Base-by-base conservation (phyloP, 495 filamentous ascomycete genomes). In the Sordaria brevicollis region DNA sequence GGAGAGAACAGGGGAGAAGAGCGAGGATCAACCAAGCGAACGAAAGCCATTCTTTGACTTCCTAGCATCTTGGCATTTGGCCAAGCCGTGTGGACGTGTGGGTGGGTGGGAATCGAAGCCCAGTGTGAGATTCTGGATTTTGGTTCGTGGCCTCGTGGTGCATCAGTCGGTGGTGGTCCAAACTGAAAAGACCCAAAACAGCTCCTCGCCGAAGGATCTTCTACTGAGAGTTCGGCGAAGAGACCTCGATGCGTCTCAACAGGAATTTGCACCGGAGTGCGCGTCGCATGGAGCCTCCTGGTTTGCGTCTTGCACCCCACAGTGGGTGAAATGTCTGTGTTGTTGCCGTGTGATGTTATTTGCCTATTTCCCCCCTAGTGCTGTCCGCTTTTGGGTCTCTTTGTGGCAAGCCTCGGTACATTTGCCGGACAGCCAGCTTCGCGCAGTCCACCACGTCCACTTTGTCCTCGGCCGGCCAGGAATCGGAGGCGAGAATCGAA, bases 391-490 rank as follows among this genome's bases (percentile, higher is more conserved):
- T 71, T 67, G 69, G 57, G 13, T 65, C 71, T 69, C 67, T 37
- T 41, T 37, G 66, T 57, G 65, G 71, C 70, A 69, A 73, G 68
- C 74, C 74, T 76, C 74, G 74, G 74, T 69, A 71, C 66, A 71
- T 73, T 67, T 70, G 25, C 74, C 71, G 71, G 65, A 54, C 21
- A 29, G 49, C 25, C 21, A 54, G 43, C 19, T 21, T 17, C 43
- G 43, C 43, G 43, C 43, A 54, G 43, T 54, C 43, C 43, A 54
- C 21, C 43, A 29, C 43, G 43, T 54, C 43, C 43, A 54, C 43
- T 54, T 54, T 54, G 25, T 62, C 49, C 49, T 62, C 49, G 49
- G 49, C 49, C 49, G 49, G 49, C 49, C 25, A 62, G 49, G 8
- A 62, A 62, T 31, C 49, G 25, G 49, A 25, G 25, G 49, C 49